phyloP scores from a whole-genome alignment of 352 stramenopile species.

The Phytophthora pini region DNA sequence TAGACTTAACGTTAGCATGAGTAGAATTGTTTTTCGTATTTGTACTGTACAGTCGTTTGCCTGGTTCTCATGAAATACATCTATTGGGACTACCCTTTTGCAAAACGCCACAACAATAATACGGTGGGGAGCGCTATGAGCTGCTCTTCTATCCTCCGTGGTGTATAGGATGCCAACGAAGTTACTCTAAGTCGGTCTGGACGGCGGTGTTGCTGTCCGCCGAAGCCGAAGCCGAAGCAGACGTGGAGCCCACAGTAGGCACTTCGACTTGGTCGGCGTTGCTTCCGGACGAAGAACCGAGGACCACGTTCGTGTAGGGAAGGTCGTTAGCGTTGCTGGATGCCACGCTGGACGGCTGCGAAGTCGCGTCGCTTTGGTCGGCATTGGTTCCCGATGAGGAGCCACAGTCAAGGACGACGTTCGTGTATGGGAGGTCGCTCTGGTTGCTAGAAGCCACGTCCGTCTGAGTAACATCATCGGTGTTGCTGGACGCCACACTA shows the following conservation, averaged over 20 bases:
- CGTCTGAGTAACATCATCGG: neutral
- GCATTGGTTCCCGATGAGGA: constrained; percentile 4
- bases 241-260: neutral
- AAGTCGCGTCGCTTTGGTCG: constrained; percentile 3
- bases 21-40: constrained; percentile 1
- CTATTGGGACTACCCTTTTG: constrained; percentile 14
- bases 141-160: constrained; percentile 6
- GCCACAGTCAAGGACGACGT: constrained; percentile 6
- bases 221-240: constrained; percentile 2
- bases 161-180: neutral
- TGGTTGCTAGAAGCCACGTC: neutral
- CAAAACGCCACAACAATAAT: constrained; percentile 25
- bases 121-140: constrained; percentile 5
- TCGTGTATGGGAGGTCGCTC: neutral
- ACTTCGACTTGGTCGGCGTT: no score
- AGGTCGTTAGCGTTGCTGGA: no score
- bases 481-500: constrained; percentile 11
- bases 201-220: neutral
- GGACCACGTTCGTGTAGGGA: no score
- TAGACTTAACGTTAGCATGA: constrained; percentile 3
- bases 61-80: constrained; percentile 13
- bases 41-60: neutral
- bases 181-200: constrained; percentile 19
- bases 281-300: no score
- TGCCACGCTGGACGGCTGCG: neutral